A percentile compares a stretch with the other conserved stretches of the same genome.
phyloP scores from a whole-genome alignment of 768 basidiomycete species.

The Imleria badia region DNA sequence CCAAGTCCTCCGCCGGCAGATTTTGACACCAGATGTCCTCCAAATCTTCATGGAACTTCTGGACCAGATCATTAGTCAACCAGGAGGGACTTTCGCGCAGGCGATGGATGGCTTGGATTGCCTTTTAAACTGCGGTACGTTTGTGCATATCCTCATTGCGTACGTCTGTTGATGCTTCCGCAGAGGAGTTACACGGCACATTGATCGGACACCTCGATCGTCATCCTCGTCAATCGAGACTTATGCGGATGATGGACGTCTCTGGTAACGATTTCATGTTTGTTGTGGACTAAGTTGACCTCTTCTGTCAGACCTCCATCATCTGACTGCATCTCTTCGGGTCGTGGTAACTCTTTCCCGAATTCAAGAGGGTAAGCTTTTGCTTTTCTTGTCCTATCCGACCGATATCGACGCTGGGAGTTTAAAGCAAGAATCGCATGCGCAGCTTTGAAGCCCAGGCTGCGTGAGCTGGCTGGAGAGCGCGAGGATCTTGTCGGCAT shows the following conservation, averaged over 20 bases:
- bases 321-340: not conserved
- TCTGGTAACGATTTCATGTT: not conserved
- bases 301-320: not conserved
- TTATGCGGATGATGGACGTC: not conserved
- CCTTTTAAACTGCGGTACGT: constrained; percentile 12
- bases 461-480: constrained; percentile 5
- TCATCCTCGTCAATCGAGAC: not conserved
- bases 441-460: not conserved
- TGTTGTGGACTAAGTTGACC: not conserved
- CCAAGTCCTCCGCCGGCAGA: not conserved
- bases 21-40: not conserved
- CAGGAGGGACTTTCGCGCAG: constrained; percentile 2
- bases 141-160: not conserved
- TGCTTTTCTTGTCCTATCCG: not conserved
- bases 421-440: not conserved
- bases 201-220: not conserved
- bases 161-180: not conserved
- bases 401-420: not conserved
- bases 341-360: not conserved
- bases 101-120: constrained; percentile 14
- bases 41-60: not conserved
- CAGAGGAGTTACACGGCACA: not conserved
- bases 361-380: constrained; percentile 4
- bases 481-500: not conserved
- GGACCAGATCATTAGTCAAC: not conserved